Evolutionary conservation across 805 yeast genomes (phyloP), one percentile per base, ranked within the genome.

Genomic region (Monosporozyma aerobia): DNA sequence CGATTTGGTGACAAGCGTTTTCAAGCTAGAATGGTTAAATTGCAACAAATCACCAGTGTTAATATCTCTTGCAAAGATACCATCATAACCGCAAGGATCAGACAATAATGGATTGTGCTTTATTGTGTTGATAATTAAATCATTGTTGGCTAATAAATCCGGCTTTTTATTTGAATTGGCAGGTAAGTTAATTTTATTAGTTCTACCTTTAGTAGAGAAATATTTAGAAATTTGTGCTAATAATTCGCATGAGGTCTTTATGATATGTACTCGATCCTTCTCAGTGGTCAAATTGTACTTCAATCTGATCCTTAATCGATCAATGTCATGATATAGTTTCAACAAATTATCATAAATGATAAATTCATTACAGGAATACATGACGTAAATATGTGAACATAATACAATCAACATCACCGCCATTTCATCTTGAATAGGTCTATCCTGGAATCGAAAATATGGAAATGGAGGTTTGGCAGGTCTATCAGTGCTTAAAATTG

Each of bases 351-450:
- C 74, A 68, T 78, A 83, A 45, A 83, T 73, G n/a, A 76, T 70
- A 57, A 81, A 82, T 62, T 85, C 87, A 44, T 87, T 85, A 57
- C 80, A 77, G 0, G 90, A 80, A 68, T 85, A 86, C 60, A 85
- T 73, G 0, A 87, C 80, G 67, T 78, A 85, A 48, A 85, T 77
- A 58, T 85, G 87, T 8, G 85, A 75, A 13, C 81, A 74, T 51
- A 86, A 69, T 47, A 82, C 75, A 22, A 77, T 74, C 56, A 85
- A 67, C 1, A 84, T 77, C 13, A 82, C 77, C 11, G 73, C 74
- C 53, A 84, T 74, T 64, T 85, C 92, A 44, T 76, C 79, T 7
- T 75, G 61, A 51, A 83, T 63, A 27, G 74, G 66, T 49, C 72
- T 71, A n/a, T 74, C 61, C 51, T 74, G 71, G 44, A 74, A 66